phyloP scores from a whole-genome alignment of 2,329 filamentous ascomycete genomes.

The Pyricularia grisea region DNA sequence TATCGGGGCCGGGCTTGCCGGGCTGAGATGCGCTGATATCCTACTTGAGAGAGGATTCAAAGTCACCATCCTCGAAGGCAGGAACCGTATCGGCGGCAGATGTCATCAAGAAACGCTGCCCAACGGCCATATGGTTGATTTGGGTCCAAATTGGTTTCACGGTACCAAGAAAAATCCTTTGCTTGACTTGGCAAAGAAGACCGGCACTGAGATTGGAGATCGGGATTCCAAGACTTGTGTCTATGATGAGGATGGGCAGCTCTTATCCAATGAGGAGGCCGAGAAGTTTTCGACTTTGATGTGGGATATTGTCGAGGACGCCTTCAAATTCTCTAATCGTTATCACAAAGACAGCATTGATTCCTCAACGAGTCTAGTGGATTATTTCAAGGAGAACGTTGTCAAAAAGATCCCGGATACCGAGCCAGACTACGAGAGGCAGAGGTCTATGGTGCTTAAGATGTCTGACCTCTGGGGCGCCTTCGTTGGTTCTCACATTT shows the following conservation, averaged over 20 bases:
- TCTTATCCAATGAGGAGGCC: constrained; percentile 36
- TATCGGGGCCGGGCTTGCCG: constrained; percentile 62
- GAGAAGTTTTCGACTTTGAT: constrained; percentile 41
- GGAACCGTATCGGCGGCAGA: constrained; percentile 57
- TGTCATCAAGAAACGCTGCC: constrained; percentile 41
- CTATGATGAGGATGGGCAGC: constrained; percentile 45
- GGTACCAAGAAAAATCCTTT: constrained; percentile 65
- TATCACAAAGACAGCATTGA: constrained; percentile 36
- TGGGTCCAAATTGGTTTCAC: constrained; percentile 75
- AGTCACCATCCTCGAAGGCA: constrained; percentile 62
- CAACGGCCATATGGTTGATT: constrained; percentile 41
- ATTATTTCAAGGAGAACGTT: constrained; percentile 21
- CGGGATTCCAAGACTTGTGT: constrained; percentile 45
- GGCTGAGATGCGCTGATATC: constrained; percentile 61
- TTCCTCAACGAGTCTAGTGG: constrained; percentile 5
- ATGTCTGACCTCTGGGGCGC: constrained; percentile 59
- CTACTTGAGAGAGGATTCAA: constrained; percentile 54
- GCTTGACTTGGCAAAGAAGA: constrained; percentile 53
- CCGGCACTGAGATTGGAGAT: constrained; percentile 37
- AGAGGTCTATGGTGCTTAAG: constrained; percentile 35
- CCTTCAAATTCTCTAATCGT: constrained; percentile 57
- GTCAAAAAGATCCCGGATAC: constrained; percentile 34
- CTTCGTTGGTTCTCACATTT: constrained; percentile 57
- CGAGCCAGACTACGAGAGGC: constrained; percentile 27
- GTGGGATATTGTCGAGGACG: constrained; percentile 60